A percentile compares a stretch with the other conserved stretches of the same genome.
Evolutionary conservation across 371 early-diverging fungal genomes (phyloP).

Genomic region (Rhizopus sp.): DNA sequence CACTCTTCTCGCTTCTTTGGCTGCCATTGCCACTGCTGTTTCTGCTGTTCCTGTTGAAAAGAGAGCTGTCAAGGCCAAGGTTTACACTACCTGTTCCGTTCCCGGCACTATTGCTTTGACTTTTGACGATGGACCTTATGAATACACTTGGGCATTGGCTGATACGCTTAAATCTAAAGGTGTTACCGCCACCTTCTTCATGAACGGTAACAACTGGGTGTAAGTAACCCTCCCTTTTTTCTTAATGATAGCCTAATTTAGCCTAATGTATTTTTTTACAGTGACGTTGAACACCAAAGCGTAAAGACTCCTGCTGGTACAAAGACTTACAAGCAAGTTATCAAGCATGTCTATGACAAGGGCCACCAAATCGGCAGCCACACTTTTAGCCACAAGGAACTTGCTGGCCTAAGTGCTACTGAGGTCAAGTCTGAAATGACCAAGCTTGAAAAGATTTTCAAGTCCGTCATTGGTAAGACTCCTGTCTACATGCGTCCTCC

Average conservation of each 20-base stretch:
- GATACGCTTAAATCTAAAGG: constrained; percentile 39
- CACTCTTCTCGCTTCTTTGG: constrained; percentile 25
- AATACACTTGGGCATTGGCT: constrained; percentile 50
- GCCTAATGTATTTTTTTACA: constrained; percentile 4
- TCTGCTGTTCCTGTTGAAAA: constrained; percentile 25
- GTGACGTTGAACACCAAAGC: constrained; percentile 26
- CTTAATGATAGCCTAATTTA: background rate
- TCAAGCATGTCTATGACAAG: constrained; percentile 38
- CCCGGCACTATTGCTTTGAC: constrained; percentile 42
- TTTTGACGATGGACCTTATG: constrained; percentile 69
- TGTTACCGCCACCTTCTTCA: constrained; percentile 67
- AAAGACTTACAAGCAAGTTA: constrained; percentile 30
- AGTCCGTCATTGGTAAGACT: constrained; percentile 23
- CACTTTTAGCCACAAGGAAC: constrained; percentile 45
- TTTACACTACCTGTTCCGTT: constrained; percentile 29
- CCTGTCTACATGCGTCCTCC: constrained; percentile 35
- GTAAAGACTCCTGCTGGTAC: constrained; percentile 26
- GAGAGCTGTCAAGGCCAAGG: constrained; percentile 24
- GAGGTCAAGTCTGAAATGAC: constrained; percentile 25
- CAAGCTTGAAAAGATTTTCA: constrained; percentile 27
- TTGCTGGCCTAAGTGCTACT: constrained; percentile 20
- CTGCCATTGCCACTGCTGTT: constrained; percentile 24
- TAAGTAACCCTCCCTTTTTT: constrained; percentile 16
- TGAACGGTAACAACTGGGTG: constrained; percentile 55
- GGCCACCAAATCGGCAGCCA: constrained; percentile 56